Percentiles rank a stretch among this genome's conserved stretches.
These are phyloP conservation scores for Arctostaphylos glauca DNA, from an alignment of 148 eudicot genomes.

Conservation along the genomic window DNA sequence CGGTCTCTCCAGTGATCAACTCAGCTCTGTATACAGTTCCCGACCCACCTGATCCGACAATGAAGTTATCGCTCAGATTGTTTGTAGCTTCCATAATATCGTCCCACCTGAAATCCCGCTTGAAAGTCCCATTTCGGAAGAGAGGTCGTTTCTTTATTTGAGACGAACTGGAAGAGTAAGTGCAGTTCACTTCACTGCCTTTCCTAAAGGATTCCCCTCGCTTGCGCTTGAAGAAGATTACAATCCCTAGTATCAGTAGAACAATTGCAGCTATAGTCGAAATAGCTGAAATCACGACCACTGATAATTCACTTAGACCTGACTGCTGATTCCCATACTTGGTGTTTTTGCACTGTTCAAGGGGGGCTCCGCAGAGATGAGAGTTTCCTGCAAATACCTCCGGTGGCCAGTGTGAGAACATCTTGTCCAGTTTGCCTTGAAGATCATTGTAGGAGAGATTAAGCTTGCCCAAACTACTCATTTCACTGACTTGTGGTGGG, in stretches of 20 bases:
- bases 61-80: conserved; percentile 73
- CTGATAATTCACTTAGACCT: conserved; percentile 30
- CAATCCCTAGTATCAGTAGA: conserved; percentile 55
- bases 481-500: conserved; percentile 60
- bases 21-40: conserved; percentile 88
- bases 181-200: conserved; percentile 39
- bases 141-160: conserved; percentile 60
- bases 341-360: conserved; percentile 39
- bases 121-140: conserved; percentile 43
- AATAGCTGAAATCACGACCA: conserved; percentile 54
- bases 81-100: conserved; percentile 88
- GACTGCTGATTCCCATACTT: conserved; percentile 24
- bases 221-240: conserved; percentile 51
- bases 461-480: conserved; percentile 81
- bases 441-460: conserved; percentile 79
- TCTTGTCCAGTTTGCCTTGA: conserved; percentile 65
- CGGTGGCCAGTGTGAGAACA: conserved; percentile 61
- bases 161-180: conserved; percentile 61
- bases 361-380: conserved; percentile 76
- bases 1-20: conserved; percentile 55
- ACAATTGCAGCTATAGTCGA: conserved; percentile 50
- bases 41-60: conserved; percentile 94
- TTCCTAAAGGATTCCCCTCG: conserved; percentile 35
- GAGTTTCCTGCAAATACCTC: conserved; percentile 66
- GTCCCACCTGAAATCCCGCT: conserved; percentile 71